These are phyloP conservation scores for Asterophora parasitica DNA, from an alignment of 768 basidiomycete genomes.

Conservation along the genomic window DNA sequence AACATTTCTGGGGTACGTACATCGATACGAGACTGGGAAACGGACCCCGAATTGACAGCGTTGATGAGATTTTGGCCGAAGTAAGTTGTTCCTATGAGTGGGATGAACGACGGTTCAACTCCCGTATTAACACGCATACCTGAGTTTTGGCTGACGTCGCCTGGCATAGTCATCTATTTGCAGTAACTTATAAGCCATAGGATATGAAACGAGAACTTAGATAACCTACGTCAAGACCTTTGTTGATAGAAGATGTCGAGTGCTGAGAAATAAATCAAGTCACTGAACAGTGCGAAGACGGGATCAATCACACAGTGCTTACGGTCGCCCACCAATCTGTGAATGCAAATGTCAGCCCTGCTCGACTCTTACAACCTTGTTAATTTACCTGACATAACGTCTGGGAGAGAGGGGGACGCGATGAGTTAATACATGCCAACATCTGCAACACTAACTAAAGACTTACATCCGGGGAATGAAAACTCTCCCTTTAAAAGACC, in stretches of 20 bases:
- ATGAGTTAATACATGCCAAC: conserved; percentile 3
- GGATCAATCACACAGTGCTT: conserved; percentile 2
- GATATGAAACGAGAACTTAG: neutral
- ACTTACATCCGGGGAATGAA: conserved; percentile 61
- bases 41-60: conserved; percentile 56
- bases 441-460: neutral
- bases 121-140: conserved; percentile 26
- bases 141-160: conserved; percentile 42
- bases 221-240: conserved; percentile 55
- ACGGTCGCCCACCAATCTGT: conserved; percentile 65
- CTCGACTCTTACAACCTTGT: neutral
- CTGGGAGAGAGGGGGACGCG: conserved; percentile 20
- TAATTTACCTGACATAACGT: conserved; percentile 39
- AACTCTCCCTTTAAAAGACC: conserved; percentile 62
- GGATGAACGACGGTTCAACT: neutral
- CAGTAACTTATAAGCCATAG: neutral
- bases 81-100: conserved; percentile 35
- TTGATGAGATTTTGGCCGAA: conserved; percentile 57
- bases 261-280: conserved; percentile 24
- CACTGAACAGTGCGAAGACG: neutral
- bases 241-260: conserved; percentile 50
- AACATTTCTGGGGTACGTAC: conserved; percentile 19
- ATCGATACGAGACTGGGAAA: conserved; percentile 54
- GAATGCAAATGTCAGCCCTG: neutral
- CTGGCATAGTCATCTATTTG: conserved; percentile 69